Evolutionary conservation across 176 grass and related monocot species (phyloP).

Genomic region (Eragrostis curvula): DNA sequence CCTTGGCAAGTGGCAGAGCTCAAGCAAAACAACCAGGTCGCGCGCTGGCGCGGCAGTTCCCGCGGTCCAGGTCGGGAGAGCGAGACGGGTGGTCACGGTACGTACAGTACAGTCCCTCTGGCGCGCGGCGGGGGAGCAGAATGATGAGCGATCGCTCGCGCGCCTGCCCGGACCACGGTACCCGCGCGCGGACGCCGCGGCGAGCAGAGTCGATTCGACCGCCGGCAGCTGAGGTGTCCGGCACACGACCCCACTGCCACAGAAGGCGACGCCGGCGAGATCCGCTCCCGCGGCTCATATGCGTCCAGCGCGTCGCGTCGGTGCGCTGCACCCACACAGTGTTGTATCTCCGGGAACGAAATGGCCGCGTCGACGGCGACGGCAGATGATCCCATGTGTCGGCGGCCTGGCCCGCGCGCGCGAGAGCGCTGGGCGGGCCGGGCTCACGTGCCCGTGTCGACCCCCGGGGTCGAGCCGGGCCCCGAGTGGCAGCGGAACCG

Average conservation of each 20-base stretch:
- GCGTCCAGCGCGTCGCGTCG: not conserved
- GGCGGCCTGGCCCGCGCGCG: slow-evolving; percentile 4
- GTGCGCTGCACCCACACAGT: not conserved
- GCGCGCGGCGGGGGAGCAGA: no score
- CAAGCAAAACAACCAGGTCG: no score
- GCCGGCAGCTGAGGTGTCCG: no score
- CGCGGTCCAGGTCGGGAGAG: no score
- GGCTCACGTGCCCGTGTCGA: slow-evolving; percentile 19
- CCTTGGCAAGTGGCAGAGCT: no score
- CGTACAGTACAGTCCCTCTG: no score
- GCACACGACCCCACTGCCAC: no score
- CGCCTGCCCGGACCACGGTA: no score
- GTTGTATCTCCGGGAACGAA: no score
- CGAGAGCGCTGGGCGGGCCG: not conserved
- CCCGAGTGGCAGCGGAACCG: slow-evolving; percentile 35
- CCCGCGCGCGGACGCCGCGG: not conserved
- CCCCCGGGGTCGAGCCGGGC: not conserved
- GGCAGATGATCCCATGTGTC: slow-evolving; percentile 24
- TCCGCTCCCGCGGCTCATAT: not conserved
- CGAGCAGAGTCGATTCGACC: not conserved
- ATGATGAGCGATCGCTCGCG: no score
- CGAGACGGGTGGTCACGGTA: no score
- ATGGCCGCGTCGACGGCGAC: slow-evolving; percentile 38
- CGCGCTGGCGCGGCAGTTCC: no score
- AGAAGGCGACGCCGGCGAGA: not conserved